Evolutionary conservation across 2,329 filamentous ascomycete genomes (phyloP).

Genomic region (Pestalotiopsis sp.): DNA sequence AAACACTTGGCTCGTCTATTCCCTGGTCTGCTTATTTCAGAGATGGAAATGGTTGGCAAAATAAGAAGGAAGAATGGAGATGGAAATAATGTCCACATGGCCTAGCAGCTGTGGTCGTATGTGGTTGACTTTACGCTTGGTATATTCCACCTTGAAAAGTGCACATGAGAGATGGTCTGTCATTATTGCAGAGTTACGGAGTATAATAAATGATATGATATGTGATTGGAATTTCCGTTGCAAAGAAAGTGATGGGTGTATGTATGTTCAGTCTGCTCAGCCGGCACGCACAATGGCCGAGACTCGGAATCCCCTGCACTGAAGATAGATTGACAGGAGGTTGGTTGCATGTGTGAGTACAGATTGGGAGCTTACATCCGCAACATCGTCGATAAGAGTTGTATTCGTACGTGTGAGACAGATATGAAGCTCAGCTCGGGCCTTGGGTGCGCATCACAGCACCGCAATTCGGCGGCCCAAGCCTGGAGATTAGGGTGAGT

Average conservation of each 20-base stretch:
- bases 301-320: too few species aligned
- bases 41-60: background rate
- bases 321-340: too few species aligned
- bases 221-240: background rate
- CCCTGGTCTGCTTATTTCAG: constrained; percentile 22
- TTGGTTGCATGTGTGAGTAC: too few species aligned
- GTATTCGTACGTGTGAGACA: background rate
- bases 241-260: background rate
- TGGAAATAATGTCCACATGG: background rate
- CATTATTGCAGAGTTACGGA: background rate
- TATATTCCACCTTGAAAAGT: background rate
- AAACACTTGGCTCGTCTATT: constrained; percentile 34
- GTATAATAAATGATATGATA: background rate
- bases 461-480: constrained; percentile 2
- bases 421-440: constrained; percentile 4
- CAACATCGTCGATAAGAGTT: background rate
- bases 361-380: background rate
- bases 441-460: background rate
- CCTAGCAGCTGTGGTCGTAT: background rate
- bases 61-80: background rate
- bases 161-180: background rate
- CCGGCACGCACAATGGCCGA: too few species aligned
- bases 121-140: background rate
- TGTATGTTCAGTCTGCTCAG: too few species aligned
- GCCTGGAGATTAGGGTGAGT: constrained; percentile 11